Conservation (phyloP, 225 moss, liverwort and hornwort species). For the Asterella californica region DNA sequence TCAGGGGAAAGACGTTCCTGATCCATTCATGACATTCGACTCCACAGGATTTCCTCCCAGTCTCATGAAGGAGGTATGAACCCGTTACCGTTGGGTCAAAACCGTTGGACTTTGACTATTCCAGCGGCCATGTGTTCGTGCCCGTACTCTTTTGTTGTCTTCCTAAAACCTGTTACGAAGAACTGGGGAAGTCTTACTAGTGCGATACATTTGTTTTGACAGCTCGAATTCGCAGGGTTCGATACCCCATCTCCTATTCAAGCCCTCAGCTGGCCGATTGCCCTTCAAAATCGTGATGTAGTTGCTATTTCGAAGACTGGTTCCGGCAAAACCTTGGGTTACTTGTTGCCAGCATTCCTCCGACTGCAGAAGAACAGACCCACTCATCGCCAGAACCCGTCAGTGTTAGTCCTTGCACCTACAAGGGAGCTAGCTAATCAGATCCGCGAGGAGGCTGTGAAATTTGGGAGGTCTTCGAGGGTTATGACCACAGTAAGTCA, state of each 20-base stretch:
- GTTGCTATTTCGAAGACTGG: constrained; percentile 48
- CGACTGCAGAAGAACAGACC: constrained; percentile 28
- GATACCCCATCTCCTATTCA: constrained; percentile 43
- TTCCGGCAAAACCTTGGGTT: constrained; percentile 46
- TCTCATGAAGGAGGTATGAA: constrained; percentile 41
- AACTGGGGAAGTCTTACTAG: background rate
- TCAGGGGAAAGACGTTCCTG: constrained; percentile 43
- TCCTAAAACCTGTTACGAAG: no score
- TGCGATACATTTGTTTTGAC: background rate
- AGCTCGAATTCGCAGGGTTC: constrained; percentile 41
- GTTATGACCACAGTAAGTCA: constrained; percentile 32
- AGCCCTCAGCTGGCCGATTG: constrained; percentile 47
- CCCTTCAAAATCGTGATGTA: constrained; percentile 37
- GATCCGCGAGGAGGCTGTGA: constrained; percentile 47
- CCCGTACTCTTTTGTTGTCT: background rate
- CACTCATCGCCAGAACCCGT: constrained; percentile 18
- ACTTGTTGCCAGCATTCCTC: constrained; percentile 44
- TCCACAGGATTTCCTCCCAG: constrained; percentile 38
- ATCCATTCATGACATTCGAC: constrained; percentile 45
- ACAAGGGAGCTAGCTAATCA: constrained; percentile 49
- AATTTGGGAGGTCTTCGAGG: constrained; percentile 40
- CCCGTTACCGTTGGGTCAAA: background rate
- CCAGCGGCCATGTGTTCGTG: background rate
- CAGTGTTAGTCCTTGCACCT: constrained; percentile 44
- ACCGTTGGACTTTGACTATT: background rate